These are phyloP conservation scores for Lodderomyces oxycetoniae DNA, from an alignment of 1,139 yeast genomes.

Conservation along the genomic window DNA sequence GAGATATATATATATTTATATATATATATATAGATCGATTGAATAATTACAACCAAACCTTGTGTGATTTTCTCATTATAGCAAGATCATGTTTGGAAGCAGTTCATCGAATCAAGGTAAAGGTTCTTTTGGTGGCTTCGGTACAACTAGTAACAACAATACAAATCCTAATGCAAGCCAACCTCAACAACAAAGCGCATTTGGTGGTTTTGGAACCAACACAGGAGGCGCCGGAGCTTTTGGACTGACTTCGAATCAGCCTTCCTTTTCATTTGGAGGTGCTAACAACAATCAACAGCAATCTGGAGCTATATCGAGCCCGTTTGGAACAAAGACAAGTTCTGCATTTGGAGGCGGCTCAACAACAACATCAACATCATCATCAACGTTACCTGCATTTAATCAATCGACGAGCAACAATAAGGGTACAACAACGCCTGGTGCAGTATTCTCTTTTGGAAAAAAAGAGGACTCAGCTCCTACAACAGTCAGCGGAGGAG, in stretches of 20 bases:
- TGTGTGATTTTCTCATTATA: background rate
- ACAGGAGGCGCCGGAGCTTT: background rate
- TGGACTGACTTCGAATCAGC: background rate
- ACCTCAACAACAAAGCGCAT: constrained; percentile 6
- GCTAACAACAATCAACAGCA: constrained; percentile 3
- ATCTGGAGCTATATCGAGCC: constrained; percentile 1
- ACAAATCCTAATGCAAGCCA: background rate
- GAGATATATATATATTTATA: no score
- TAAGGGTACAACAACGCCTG: constrained; percentile 5
- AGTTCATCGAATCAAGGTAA: constrained; percentile 2
- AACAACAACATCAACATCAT: constrained; percentile 1
- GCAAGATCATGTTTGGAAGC: constrained; percentile 4
- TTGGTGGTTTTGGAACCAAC: constrained; percentile 1
- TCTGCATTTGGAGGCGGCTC: background rate
- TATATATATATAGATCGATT: no score
- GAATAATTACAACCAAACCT: no score
- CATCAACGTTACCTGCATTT: no score
- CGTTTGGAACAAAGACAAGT: constrained; percentile 8
- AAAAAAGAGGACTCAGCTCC: no score
- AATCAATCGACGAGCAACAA: constrained; percentile 2
- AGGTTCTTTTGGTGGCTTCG: constrained; percentile 1
- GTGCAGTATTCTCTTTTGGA: no score
- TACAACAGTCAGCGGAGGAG: no score
- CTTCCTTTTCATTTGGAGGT: no score
- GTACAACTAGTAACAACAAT: background rate